These are phyloP conservation scores for Globisporangium perplexum DNA, from an alignment of 352 stramenopile genomes.

Conservation along the genomic window DNA sequence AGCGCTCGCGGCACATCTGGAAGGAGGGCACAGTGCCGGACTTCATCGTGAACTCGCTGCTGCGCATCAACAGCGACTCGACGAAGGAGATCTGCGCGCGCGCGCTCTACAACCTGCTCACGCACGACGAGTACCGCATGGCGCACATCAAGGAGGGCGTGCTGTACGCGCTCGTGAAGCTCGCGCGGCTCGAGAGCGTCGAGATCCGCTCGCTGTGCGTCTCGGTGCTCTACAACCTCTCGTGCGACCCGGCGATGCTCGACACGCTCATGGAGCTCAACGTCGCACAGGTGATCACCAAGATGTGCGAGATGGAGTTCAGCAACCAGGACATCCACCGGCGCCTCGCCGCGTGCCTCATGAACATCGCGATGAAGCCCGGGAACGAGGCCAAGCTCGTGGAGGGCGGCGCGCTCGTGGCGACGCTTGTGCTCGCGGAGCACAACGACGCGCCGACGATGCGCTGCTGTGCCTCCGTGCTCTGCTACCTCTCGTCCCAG, in stretches of 20 bases:
- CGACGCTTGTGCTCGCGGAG: conserved; percentile 63
- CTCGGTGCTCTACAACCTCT: conserved; percentile 80
- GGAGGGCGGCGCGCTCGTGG: conserved; percentile 55
- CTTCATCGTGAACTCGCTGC: conserved; percentile 86
- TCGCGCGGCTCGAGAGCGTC: conserved; percentile 74
- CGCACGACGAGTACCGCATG: conserved; percentile 71
- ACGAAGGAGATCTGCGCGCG: conserved; percentile 87
- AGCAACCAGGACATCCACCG: conserved; percentile 75
- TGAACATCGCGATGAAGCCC: conserved; percentile 62
- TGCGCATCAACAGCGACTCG: conserved; percentile 86
- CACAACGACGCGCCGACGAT: conserved; percentile 66
- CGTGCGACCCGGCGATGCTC: conserved; percentile 60
- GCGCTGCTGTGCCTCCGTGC: conserved; percentile 61
- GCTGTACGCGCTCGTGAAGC: conserved; percentile 84
- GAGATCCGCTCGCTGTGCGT: conserved; percentile 79
- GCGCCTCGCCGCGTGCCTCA: conserved; percentile 64
- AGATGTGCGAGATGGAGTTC: conserved; percentile 84
- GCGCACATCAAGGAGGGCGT: conserved; percentile 84
- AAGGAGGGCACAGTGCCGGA: conserved; percentile 83
- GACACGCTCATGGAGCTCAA: conserved; percentile 82
- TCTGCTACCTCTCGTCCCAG: conserved; percentile 67
- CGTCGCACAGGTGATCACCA: conserved; percentile 78
- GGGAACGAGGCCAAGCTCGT: conserved; percentile 55
- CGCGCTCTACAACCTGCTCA: conserved; percentile 83
- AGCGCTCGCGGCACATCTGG: conserved; percentile 69